Evolutionary conservation across 2,329 filamentous ascomycete genomes (phyloP).

Genomic region (Colletotrichum sp.): DNA sequence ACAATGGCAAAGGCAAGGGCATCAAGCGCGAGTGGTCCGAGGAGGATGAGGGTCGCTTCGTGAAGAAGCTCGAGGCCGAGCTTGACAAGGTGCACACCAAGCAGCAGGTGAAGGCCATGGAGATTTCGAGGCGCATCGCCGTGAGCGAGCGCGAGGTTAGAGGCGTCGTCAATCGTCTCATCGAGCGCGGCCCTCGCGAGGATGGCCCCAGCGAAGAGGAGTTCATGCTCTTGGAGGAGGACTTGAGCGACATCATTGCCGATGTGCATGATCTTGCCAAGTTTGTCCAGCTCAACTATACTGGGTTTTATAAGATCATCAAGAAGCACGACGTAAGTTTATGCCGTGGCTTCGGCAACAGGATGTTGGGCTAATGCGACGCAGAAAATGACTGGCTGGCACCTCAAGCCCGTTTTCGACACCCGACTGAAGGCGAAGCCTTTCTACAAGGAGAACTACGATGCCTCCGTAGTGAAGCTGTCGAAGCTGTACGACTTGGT

Average conservation of each 20-base stretch:
- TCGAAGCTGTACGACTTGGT: constrained; percentile 96
- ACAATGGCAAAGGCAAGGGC: constrained; percentile 32
- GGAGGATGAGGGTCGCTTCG: constrained; percentile 89
- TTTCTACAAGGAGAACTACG: constrained; percentile 99
- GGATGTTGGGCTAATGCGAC: not conserved
- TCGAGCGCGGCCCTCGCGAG: constrained; percentile 62
- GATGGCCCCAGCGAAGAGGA: constrained; percentile 83
- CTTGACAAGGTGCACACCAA: constrained; percentile 98
- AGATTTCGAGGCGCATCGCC: constrained; percentile 90
- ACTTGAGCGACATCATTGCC: constrained; percentile 96
- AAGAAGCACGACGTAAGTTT: constrained; percentile 93
- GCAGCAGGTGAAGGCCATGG: constrained; percentile 95
- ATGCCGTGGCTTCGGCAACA: constrained; percentile 20
- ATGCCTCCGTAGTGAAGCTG: constrained; percentile 91
- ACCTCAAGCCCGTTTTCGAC: constrained; percentile 94
- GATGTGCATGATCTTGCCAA: constrained; percentile 98
- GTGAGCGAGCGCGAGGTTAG: constrained; percentile 88
- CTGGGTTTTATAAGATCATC: constrained; percentile 99
- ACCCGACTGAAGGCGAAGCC: constrained; percentile 93
- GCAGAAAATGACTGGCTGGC: constrained; percentile 93
- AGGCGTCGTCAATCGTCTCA: constrained; percentile 80
- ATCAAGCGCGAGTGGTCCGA: constrained; percentile 76
- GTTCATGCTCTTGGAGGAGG: constrained; percentile 91
- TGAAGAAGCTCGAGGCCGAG: constrained; percentile 85
- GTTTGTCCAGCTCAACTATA: constrained; percentile 98